Evolutionary conservation across 2,329 filamentous ascomycete genomes (phyloP).

Genomic region (Zalaria sp.): DNA sequence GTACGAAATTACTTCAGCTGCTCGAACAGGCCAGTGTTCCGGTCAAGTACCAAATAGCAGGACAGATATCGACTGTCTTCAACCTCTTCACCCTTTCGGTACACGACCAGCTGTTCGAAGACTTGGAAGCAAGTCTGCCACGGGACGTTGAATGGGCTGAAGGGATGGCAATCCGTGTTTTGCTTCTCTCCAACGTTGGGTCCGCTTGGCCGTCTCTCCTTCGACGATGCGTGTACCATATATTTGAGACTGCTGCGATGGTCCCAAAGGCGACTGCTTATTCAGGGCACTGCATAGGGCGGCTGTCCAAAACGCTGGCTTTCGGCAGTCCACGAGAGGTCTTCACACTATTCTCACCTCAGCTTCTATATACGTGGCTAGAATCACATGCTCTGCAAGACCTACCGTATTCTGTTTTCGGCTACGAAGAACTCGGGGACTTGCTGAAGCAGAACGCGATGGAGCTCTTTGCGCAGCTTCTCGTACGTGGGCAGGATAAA

Average conservation of each 20-base stretch:
- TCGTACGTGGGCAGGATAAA: conserved; percentile 64
- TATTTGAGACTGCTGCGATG: conserved; percentile 78
- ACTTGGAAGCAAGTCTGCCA: conserved; percentile 70
- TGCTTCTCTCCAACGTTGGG: conserved; percentile 62
- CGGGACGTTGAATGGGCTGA: conserved; percentile 56
- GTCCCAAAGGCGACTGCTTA: conserved; percentile 52
- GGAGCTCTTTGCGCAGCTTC: conserved; percentile 65
- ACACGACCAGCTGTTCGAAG: conserved; percentile 73
- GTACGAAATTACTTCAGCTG: conserved; percentile 63
- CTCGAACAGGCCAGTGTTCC: conserved; percentile 50
- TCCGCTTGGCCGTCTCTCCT: conserved; percentile 76
- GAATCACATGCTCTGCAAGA: conserved; percentile 49
- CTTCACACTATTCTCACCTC: conserved; percentile 73
- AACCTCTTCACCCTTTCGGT: conserved; percentile 65
- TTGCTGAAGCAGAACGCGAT: conserved; percentile 58
- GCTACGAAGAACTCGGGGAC: conserved; percentile 53
- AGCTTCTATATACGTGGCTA: conserved; percentile 85
- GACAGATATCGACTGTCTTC: conserved; percentile 61
- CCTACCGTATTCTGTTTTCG: conserved; percentile 78
- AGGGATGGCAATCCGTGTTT: conserved; percentile 72
- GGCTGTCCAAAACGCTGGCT: conserved; percentile 50
- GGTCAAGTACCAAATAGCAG: conserved; percentile 64
- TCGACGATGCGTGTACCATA: conserved; percentile 77
- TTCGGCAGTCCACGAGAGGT: conserved; percentile 55
- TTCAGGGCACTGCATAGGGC: conserved; percentile 55